These are phyloP conservation scores for Chaetomium tenue DNA, from an alignment of 495 filamentous ascomycete species.

Conservation along the genomic window DNA sequence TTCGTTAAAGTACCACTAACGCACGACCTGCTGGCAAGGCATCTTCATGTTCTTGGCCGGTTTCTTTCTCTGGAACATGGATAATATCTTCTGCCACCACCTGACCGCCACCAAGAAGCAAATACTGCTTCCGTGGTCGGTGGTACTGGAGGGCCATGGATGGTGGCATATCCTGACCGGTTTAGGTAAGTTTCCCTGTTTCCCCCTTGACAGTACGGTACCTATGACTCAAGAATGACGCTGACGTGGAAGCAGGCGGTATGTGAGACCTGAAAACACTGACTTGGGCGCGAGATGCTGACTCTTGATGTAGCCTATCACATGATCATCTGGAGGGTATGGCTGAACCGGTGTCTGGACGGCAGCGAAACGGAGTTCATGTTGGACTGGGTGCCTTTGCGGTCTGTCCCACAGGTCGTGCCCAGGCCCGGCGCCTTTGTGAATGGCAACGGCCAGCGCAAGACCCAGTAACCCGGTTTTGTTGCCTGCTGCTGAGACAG, in stretches of 20 bases:
- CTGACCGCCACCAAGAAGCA: constrained; percentile 67
- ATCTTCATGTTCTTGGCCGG: constrained; percentile 76
- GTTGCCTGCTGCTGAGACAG: background rate
- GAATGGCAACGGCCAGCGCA: constrained; percentile 29
- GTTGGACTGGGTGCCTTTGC: constrained; percentile 66
- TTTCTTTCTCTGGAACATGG: constrained; percentile 83
- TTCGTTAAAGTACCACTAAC: constrained; percentile 6
- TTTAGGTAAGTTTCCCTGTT: constrained; percentile 28
- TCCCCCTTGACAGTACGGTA: background rate
- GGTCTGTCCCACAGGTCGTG: constrained; percentile 63
- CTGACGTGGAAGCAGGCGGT: constrained; percentile 39
- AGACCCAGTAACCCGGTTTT: constrained; percentile 33
- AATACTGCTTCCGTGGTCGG: constrained; percentile 84
- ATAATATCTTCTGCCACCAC: constrained; percentile 75
- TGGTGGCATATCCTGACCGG: constrained; percentile 79
- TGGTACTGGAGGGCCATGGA: constrained; percentile 87
- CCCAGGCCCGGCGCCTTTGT: constrained; percentile 22
- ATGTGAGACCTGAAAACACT: constrained; percentile 19
- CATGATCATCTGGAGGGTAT: constrained; percentile 84
- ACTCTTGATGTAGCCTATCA: constrained; percentile 65
- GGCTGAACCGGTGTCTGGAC: constrained; percentile 78
- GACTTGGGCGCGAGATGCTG: background rate
- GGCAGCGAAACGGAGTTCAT: constrained; percentile 71
- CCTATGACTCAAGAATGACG: background rate
- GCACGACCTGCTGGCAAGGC: constrained; percentile 37